Base-by-base conservation (phyloP, 169 alveolate species). In the Plasmodium malariae region DNA sequence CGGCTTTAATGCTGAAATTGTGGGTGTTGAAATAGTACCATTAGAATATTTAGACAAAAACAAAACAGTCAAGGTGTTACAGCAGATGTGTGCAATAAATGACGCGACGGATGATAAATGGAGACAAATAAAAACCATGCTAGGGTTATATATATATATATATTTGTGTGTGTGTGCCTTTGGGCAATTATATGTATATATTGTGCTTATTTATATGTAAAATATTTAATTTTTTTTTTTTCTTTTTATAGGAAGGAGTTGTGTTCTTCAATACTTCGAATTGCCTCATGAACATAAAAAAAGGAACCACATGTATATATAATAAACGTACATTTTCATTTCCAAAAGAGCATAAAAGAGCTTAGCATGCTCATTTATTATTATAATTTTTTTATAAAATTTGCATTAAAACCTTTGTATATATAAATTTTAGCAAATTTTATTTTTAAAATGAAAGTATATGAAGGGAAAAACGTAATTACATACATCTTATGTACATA, bases 71-170 rank as follows among this genome's bases (percentile, higher is more conserved):
- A 80, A 80, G 30, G 90, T 80, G 6, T 80, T 80, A 59, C 90
- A 80, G 59, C 85, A 80, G 43, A 48, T 80, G 83, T 80, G 90
- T 59, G 90, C 90, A 80, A 43, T 80, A 34, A 80, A 80, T 80
- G 90, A 80, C 57, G 60, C 90, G n/a, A 80, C 90, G 12, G 90
- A 80, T 80, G 90, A 80, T 59, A 80, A 80, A 30, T 80, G 90
- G 90, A 80, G 80, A 80, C 65, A 80, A 80, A 60, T 80, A 7
- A 80, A 80, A 60, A 80, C 90, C 19, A 48, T 80, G 71, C 24
- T 80, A 71, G 90, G 90, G 90, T 80, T 19, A 80, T 67, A 57
- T 28, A 24, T 26, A 17, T 65, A 60, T 59, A 40, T 21, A 32
- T 4, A 62, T 24, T 28, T 19, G 32, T 34, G 19, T 40, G n/a